Conservation (phyloP, 2,329 filamentous ascomycete genomes). For the Fusarium clavum region DNA sequence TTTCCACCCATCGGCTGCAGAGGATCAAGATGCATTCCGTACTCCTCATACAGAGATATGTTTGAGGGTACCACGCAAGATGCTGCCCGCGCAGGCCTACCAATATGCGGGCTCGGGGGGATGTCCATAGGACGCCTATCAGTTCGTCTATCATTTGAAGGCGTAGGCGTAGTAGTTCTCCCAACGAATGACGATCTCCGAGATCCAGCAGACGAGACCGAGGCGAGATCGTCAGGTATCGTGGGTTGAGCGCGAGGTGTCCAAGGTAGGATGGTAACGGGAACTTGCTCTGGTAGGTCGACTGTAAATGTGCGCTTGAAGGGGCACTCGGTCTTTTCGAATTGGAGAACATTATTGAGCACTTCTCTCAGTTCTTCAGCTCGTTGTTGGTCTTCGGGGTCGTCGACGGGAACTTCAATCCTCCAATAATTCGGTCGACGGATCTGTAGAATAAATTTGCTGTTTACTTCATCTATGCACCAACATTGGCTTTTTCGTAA, state of each 20-base stretch:
- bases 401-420: constrained; percentile 81
- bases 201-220: constrained; percentile 18
- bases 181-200: constrained; percentile 35
- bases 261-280: constrained; percentile 76
- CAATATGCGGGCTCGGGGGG: constrained; percentile 15
- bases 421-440: constrained; percentile 88
- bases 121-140: constrained; percentile 11
- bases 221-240: constrained; percentile 20
- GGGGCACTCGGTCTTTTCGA: constrained; percentile 89
- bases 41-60: constrained; percentile 27
- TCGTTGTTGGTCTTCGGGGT: constrained; percentile 59
- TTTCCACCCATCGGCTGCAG: constrained; percentile 4
- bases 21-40: constrained; percentile 12
- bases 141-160: constrained; percentile 7
- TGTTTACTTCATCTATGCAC: constrained; percentile 87
- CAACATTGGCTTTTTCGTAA: constrained; percentile 92
- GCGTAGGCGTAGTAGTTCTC: constrained; percentile 33
- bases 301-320: constrained; percentile 83
- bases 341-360: constrained; percentile 79
- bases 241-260: constrained; percentile 57
- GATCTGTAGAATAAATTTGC: constrained; percentile 86
- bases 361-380: constrained; percentile 76
- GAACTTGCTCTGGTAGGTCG: constrained; percentile 75
- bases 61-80: constrained; percentile 20
- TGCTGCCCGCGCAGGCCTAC: constrained; percentile 15